Evolutionary conservation across 2,329 filamentous ascomycete genomes (phyloP).

Genomic region (Ceratocystis colombiana): DNA sequence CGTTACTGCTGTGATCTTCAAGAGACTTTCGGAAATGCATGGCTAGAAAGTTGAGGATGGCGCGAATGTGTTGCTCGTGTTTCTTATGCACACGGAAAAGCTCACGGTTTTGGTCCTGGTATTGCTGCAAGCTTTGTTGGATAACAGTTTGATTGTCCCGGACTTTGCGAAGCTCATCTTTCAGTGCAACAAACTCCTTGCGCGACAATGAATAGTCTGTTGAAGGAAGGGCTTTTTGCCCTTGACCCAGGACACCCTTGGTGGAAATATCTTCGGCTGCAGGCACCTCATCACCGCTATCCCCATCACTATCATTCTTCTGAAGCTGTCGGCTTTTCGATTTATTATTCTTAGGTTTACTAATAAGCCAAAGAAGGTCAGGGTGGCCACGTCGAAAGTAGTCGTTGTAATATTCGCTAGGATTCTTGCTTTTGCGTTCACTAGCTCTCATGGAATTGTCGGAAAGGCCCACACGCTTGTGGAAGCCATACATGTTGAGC

Average conservation of each 20-base stretch:
- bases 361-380: constrained; percentile 89
- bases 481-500: constrained; percentile 95
- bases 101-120: constrained; percentile 26
- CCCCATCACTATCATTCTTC: constrained; percentile 59
- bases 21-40: constrained; percentile 93
- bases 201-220: constrained; percentile 38
- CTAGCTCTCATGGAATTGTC: constrained; percentile 98
- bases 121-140: constrained; percentile 56
- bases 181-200: constrained; percentile 67
- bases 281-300: constrained; percentile 49
- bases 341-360: constrained; percentile 75
- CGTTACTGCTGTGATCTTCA: constrained; percentile 60
- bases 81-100: constrained; percentile 45
- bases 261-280: constrained; percentile 35
- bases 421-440: constrained; percentile 93
- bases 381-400: constrained; percentile 91
- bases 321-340: constrained; percentile 52
- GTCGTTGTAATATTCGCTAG: constrained; percentile 94
- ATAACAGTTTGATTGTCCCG: constrained; percentile 82
- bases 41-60: constrained; percentile 92
- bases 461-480: constrained; percentile 86
- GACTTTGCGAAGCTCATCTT: constrained; percentile 69
- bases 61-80: constrained; percentile 98
- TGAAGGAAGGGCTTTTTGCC: constrained; percentile 20
- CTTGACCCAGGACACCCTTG: constrained; percentile 19